Evolutionary conservation across 306 rosid species (phyloP).

Genomic region (Lotus japonicus): DNA sequence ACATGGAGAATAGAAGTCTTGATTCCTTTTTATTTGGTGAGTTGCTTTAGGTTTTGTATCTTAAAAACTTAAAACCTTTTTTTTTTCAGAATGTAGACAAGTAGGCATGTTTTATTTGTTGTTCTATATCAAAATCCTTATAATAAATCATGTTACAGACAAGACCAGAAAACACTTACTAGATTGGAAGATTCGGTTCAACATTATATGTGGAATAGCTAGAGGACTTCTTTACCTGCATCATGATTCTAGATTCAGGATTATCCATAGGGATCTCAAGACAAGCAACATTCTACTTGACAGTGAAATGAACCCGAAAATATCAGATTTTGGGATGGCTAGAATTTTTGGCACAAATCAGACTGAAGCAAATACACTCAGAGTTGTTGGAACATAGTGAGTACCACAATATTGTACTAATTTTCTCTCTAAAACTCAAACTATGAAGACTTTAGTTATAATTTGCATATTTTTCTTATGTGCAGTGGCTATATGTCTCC

Average conservation of each 20-base stretch:
- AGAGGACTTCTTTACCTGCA: conserved; percentile 76
- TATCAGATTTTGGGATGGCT: conserved; percentile 84
- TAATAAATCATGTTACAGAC: conserved; percentile 25
- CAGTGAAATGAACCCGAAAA: conserved; percentile 55
- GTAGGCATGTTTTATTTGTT: background rate
- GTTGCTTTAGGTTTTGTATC: conserved; percentile 7
- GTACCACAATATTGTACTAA: conserved; percentile 18
- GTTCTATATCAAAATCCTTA: background rate
- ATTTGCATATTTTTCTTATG: background rate
- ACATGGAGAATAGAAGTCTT: conserved; percentile 65
- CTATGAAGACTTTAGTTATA: background rate
- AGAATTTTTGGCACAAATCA: conserved; percentile 52
- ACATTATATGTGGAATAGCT: conserved; percentile 62
- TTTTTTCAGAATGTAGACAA: background rate
- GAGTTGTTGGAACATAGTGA: conserved; percentile 85
- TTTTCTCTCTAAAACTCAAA: background rate
- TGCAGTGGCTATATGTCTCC: conserved; percentile 79
- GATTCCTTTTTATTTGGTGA: conserved; percentile 58
- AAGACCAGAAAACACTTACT: conserved; percentile 25
- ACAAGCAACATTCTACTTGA: conserved; percentile 70
- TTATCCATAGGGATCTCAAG: conserved; percentile 80
- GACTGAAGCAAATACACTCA: conserved; percentile 54
- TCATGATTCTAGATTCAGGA: conserved; percentile 67
- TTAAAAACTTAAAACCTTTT: background rate
- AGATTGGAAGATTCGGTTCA: conserved; percentile 52